Base-by-base conservation (phyloP, 116 monocot genomes). In the Dioscorea cayenensis region DNA sequence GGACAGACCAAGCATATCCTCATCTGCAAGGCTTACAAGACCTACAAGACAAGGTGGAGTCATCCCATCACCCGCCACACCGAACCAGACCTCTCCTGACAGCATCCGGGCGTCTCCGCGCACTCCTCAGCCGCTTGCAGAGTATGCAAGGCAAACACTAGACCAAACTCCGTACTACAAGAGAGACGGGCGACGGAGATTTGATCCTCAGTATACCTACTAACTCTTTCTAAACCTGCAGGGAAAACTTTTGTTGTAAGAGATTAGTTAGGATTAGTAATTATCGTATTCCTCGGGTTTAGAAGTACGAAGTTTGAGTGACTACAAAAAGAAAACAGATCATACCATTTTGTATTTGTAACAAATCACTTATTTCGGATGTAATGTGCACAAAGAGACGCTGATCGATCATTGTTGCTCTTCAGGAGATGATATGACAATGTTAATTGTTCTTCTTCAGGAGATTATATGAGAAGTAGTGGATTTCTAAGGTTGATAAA, bases 141-240 rank as follows among this genome's bases (percentile, higher is more conserved):
- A 96, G 36, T 90, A 92, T 70, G 83, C 90, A 58, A 83, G 92
- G 73, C 87, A 81, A 61, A 96, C 96, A 25, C 60, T 96, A 21
- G 92, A 96, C 66, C 87, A 92, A 68, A 96, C 96, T 35, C 96
- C 96, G 10, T 91, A 91, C 69, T 96, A 96, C 37, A 87, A 73
- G 67, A 73, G 90, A 28, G 72, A 75, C 5, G 82, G 75, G 20
- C 84, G 91, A 72, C 80, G 83, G 76, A 78, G 83, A 77, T 92
- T 85, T 68, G 85, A 96, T 80, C 87, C 88, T 10, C 87, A 90
- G 69, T 69, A 86, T 36, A 96, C 87, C 14, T 96, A 96, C 55
- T 96, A 81, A 71, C 11, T 43, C 14, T 27, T 32, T 43, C 8
- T 18, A 6, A 29, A 43, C 66, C 66, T 66, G n/a, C 66, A 14